phyloP scores from a whole-genome alignment of 768 basidiomycete genomes.

The Naematelia encephala region DNA sequence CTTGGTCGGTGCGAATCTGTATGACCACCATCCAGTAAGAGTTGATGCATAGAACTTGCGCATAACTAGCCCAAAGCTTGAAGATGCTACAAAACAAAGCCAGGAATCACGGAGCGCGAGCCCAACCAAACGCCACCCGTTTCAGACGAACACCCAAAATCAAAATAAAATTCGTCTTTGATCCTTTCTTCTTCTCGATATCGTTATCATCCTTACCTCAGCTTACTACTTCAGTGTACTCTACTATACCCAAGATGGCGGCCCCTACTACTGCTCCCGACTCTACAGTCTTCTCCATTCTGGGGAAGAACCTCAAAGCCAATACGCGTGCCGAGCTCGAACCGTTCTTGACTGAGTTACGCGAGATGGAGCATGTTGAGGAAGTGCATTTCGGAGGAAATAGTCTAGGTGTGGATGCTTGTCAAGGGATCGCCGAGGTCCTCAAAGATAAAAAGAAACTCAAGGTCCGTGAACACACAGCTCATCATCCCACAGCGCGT shows the following conservation, averaged over 20 bases:
- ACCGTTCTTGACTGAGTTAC: slow-evolving; percentile 60
- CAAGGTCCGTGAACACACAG: slow-evolving; percentile 60
- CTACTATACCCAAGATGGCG: not conserved
- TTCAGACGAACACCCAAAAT: too few relatives aligned
- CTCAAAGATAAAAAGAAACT: slow-evolving; percentile 65
- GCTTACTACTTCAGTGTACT: not conserved
- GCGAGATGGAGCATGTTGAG: slow-evolving; percentile 62
- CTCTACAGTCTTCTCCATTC: slow-evolving; percentile 55
- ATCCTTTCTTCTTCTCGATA: too few relatives aligned
- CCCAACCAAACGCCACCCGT: too few relatives aligned
- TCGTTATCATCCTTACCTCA: too few relatives aligned
- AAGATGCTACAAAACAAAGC: too few relatives aligned
- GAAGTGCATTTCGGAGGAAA: slow-evolving; percentile 93
- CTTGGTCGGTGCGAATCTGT: too few relatives aligned
- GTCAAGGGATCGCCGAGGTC: slow-evolving; percentile 75
- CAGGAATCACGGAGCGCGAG: too few relatives aligned
- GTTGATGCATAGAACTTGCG: too few relatives aligned
- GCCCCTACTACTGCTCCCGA: slow-evolving; percentile 2
- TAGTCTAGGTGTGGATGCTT: slow-evolving; percentile 87
- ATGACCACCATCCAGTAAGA: too few relatives aligned
- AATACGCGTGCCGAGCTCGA: slow-evolving; percentile 70
- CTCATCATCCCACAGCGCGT: too few relatives aligned
- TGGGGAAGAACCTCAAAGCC: slow-evolving; percentile 75
- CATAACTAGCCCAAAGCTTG: too few relatives aligned
- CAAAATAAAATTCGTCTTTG: too few relatives aligned